A percentile compares a stretch with the other conserved stretches of the same genome.
phyloP scores from a whole-genome alignment of 345 rosid species.

The Corchorus capsularis region DNA sequence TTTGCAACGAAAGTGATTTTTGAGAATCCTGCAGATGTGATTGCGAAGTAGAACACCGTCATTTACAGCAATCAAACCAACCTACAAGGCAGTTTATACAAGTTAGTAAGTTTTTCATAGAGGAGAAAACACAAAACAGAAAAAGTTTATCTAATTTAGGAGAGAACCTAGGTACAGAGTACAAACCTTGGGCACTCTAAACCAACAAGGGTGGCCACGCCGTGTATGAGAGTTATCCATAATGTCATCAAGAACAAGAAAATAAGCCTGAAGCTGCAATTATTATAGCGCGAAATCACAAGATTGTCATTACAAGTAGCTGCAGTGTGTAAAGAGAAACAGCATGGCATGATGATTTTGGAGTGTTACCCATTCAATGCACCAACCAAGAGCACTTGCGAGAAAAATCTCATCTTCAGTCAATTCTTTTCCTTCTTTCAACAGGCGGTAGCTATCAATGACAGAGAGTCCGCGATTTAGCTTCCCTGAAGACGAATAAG shows the following conservation, averaged over 20 bases:
- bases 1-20: constrained; percentile 49
- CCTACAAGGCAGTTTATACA: constrained; percentile 41
- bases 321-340: not conserved
- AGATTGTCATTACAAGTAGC: not conserved
- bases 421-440: constrained; percentile 65
- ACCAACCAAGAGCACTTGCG: constrained; percentile 84
- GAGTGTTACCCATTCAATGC: constrained; percentile 78
- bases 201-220: constrained; percentile 92
- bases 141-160: not conserved
- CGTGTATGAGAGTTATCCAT: constrained; percentile 83
- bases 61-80: constrained; percentile 72
- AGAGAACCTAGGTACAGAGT: not conserved
- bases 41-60: constrained; percentile 53
- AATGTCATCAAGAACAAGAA: constrained; percentile 81
- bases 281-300: constrained; percentile 14
- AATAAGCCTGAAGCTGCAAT: constrained; percentile 78
- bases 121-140: not conserved
- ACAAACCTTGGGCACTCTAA: constrained; percentile 68
- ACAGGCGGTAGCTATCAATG: constrained; percentile 67
- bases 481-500: constrained; percentile 51
- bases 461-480: constrained; percentile 94
- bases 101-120: constrained; percentile 1
- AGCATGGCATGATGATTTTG: not conserved
- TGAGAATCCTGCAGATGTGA: constrained; percentile 53
- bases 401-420: constrained; percentile 68